Conservation (phyloP, 768 basidiomycete genomes). For the Pulveroboletus ravenelii region DNA sequence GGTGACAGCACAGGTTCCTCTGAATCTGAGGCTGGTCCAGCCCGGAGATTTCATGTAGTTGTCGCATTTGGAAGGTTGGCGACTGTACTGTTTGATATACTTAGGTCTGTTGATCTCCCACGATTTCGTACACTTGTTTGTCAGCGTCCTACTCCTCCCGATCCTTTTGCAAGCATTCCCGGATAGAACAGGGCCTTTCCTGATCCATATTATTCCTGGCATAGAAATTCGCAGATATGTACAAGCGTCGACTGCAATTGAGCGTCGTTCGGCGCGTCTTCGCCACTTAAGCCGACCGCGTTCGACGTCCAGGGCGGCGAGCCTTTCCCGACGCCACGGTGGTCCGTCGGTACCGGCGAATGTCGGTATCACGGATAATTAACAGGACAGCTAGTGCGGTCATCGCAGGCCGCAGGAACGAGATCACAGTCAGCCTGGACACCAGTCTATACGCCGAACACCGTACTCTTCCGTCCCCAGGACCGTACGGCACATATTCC, state of each 20-base stretch:
- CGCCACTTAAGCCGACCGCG: too few species aligned
- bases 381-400: background rate
- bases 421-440: background rate
- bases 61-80: background rate
- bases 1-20: constrained; percentile 31
- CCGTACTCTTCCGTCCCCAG: background rate
- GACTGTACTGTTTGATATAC: background rate
- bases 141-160: too few species aligned
- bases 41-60: constrained; percentile 27
- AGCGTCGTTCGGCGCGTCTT: too few species aligned
- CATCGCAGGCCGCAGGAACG: background rate
- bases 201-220: too few species aligned
- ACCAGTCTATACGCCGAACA: constrained; percentile 8
- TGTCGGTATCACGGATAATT: background rate
- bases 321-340: background rate
- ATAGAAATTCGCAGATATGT: too few species aligned
- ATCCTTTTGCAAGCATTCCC: too few species aligned
- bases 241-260: too few species aligned
- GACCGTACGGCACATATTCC: background rate
- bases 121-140: too few species aligned
- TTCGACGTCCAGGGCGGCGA: too few species aligned
- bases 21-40: constrained; percentile 25
- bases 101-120: background rate
- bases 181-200: too few species aligned
- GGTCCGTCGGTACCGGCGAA: background rate